Evolutionary conservation across 202 grass and related monocot species (phyloP), one percentile per base, ranked within the genome.

Genomic region (Carex arenaria): DNA sequence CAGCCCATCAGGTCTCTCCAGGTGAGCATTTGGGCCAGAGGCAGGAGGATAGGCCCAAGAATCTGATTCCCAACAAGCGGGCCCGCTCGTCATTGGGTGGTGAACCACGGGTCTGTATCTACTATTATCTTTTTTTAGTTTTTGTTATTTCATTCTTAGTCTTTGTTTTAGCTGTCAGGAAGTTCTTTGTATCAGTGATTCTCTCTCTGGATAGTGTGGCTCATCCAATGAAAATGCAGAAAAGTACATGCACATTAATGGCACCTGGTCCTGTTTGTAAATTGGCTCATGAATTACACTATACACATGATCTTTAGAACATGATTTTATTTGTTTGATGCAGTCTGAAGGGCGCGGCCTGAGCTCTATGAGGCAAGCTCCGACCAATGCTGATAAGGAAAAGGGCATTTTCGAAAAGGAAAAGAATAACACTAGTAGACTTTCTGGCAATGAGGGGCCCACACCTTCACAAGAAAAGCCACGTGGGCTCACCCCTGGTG

Each of bases 91-190:
- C 89, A 20, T 78, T 94, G 52, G 67, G 64, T 0, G 92, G 64
- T 0, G 92, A 97, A 64, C 80, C 83, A 73, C 85, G 89, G 90
- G 94, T 97, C 86, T 45, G 89, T 89, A 87, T 84, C 62, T 82
- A 63, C 20, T 87, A 36, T 82, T 42, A 87, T 84, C 62, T 82
- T 70, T 87, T 45, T 82, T 42, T 38, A 56, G 34, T 23, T 87
- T 17, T 56, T 61, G 14, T 70, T 17, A 23, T 80, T 60, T 51
- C 26, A 31, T 66, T 64, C 57, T n/a, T n/a, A 59, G n/a, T 60
- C 31, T 51, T 32, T 52, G 7, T 82, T 81, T 76, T 2, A 51
- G 63, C 32, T 54, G 6, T 65, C 43, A 80, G 13, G 75, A 42
- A 34, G 23, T 36, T 36, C 67, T 79, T 9, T 78, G 30, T 8